Evolutionary conservation across 768 basidiomycete species (phyloP), one percentile per base, ranked within the genome.

Genomic region (Exsudoporus frostii): DNA sequence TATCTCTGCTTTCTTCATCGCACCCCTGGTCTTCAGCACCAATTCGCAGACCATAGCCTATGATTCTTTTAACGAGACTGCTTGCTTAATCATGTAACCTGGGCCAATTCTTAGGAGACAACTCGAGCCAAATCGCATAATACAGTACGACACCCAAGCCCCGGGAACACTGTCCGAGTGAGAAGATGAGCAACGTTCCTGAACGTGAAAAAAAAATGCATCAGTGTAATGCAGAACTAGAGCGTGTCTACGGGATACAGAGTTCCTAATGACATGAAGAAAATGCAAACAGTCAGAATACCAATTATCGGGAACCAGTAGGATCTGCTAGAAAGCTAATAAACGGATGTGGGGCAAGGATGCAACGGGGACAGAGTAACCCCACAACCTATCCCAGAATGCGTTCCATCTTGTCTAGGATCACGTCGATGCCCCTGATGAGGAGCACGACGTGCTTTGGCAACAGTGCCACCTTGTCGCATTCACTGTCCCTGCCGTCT

Each of bases 351-450:
- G 13, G 22, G 34, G 15, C 33, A n/a, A 11, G 10, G 4, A 36
- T 4, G 14, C 27, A 41, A 51, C 15, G n/a, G 24, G 17, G 8
- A 30, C 19, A 8, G 11, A 24, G 8, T 4, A 29, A 29, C 11
- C 5, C 15, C 38, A 19, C n/a, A 48, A 10, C 38, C 51, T 62
- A 70, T 53, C 58, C 67, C 40, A 76, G 56, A n/a, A 76, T 73
- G 40, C 75, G 74, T 65, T 90, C 86, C 81, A 88, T 85, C 59
- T 76, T 79, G 62, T 85, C 83, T 34, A 90, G 72, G 6, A 83
- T 79, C 36, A 76, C 71, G 55, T 87, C 85, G 25, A 88, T 75
- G 4, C 80, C 81, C 42, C 77, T 76, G 51, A 89, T 81, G 41
- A 89, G 74, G 9, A 80, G 65, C 5, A 79, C 79, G n/a, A 87